A percentile compares a stretch with the other conserved stretches of the same genome.
Conservation (phyloP, 768 basidiomycete genomes). For the Podaxis pistillaris region DNA sequence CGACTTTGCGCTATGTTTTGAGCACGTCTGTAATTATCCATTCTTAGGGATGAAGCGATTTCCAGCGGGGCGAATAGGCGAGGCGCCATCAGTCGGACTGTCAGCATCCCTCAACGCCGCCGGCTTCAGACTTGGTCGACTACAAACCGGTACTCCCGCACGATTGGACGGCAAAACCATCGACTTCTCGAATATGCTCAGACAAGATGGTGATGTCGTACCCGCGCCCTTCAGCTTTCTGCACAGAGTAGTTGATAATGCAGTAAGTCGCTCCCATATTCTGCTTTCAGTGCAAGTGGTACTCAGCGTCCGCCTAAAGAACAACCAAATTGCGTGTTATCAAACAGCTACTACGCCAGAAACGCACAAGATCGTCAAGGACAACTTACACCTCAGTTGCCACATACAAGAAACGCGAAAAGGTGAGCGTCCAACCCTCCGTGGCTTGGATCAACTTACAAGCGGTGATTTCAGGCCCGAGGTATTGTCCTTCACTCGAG, state of each 20-base stretch:
- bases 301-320: constrained; percentile 35
- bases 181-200: constrained; percentile 57
- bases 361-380: constrained; percentile 74
- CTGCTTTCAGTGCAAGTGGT: not conserved
- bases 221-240: constrained; percentile 79
- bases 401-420: constrained; percentile 91
- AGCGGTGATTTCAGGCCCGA: constrained; percentile 54
- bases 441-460: not conserved
- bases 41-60: constrained; percentile 61
- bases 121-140: constrained; percentile 78
- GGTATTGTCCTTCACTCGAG: constrained; percentile 91
- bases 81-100: constrained; percentile 69
- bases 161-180: constrained; percentile 71
- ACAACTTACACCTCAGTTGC: constrained; percentile 73
- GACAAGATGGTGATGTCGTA: constrained; percentile 63
- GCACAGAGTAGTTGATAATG: constrained; percentile 66
- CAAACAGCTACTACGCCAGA: constrained; percentile 68
- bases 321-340: constrained; percentile 71
- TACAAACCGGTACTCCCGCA: constrained; percentile 88
- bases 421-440: constrained; percentile 37
- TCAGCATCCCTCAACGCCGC: constrained; percentile 72
- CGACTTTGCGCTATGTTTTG: not conserved
- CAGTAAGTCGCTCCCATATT: constrained; percentile 37
- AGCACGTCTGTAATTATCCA: not conserved
- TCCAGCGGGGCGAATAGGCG: constrained; percentile 76